Percentiles rank a stretch among this genome's conserved stretches.
These are phyloP conservation scores for Solanum microdontum DNA, from an alignment of 257 asterid species.

Conservation along the genomic window DNA sequence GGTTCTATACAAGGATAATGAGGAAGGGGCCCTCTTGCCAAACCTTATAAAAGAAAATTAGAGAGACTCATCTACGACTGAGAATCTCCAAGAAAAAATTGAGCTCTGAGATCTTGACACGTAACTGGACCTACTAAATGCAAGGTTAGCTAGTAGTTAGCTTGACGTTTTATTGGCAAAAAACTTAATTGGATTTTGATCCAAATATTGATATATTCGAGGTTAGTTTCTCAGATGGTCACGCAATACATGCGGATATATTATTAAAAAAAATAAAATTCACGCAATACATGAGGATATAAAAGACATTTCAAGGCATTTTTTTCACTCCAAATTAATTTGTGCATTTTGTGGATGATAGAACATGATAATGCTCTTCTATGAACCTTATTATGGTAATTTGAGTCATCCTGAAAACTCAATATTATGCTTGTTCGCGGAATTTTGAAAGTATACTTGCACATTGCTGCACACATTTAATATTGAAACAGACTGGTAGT, in stretches of 20 bases:
- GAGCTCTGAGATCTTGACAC: background rate
- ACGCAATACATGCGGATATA: background rate
- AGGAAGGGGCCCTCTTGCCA: background rate
- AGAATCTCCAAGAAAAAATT: background rate
- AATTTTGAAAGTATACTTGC: background rate
- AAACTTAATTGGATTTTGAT: background rate
- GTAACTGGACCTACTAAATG: background rate
- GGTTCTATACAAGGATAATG: background rate
- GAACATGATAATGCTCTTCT: background rate
- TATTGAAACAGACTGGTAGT: background rate
- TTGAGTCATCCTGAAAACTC: background rate
- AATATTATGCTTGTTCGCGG: background rate
- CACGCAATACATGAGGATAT: background rate
- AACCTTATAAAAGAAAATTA: background rate
- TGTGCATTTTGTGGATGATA: background rate
- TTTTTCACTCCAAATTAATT: background rate
- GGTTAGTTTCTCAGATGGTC: background rate
- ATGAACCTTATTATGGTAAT: background rate
- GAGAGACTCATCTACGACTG: background rate
- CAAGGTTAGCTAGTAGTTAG: background rate
- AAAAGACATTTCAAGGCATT: background rate
- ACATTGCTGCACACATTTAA: background rate
- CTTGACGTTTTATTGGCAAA: background rate
- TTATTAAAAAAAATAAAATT: too few relatives aligned
- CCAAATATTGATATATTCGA: background rate